Evolutionary conservation across 176 grass and related monocot species (phyloP).

Genomic region (Themeda triandra): DNA sequence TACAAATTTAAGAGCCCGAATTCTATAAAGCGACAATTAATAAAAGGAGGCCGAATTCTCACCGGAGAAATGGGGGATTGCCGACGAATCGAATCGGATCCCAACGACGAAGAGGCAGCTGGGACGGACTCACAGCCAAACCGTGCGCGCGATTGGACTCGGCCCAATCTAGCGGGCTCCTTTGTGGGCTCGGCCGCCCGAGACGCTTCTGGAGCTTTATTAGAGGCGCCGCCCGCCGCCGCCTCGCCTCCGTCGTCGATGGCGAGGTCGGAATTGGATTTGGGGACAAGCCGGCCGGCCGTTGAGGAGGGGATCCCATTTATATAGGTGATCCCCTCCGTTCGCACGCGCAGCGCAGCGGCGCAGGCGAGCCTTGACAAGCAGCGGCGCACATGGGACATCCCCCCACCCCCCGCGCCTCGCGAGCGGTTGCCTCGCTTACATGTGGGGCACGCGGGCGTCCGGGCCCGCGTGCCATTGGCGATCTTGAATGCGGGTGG

Average conservation of each 20-base stretch:
- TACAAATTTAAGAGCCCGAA: too few relatives aligned
- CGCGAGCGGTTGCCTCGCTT: background rate
- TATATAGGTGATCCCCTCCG: conserved; percentile 29
- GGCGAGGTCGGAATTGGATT: background rate
- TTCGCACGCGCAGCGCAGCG: background rate
- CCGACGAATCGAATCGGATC: conserved; percentile 16
- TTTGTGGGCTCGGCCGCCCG: background rate
- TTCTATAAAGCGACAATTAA: too few relatives aligned
- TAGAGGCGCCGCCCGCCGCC: background rate
- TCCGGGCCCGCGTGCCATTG: background rate
- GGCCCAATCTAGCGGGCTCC: background rate
- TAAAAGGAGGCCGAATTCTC: background rate
- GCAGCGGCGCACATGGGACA: conserved; percentile 14
- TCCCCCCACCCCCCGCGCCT: background rate
- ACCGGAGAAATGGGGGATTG: background rate
- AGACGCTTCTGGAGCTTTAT: background rate
- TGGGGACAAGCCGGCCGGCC: background rate
- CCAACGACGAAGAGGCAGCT: background rate
- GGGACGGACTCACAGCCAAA: background rate
- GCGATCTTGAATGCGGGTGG: rapidly evolving
- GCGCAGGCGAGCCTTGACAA: background rate
- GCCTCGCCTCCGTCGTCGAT: conserved; percentile 8
- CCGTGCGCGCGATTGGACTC: background rate
- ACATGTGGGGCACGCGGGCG: background rate
- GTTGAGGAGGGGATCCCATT: conserved; percentile 2